These are phyloP conservation scores for Protomyces pachydermus DNA, from an alignment of 1,139 yeast species.

Conservation along the genomic window DNA sequence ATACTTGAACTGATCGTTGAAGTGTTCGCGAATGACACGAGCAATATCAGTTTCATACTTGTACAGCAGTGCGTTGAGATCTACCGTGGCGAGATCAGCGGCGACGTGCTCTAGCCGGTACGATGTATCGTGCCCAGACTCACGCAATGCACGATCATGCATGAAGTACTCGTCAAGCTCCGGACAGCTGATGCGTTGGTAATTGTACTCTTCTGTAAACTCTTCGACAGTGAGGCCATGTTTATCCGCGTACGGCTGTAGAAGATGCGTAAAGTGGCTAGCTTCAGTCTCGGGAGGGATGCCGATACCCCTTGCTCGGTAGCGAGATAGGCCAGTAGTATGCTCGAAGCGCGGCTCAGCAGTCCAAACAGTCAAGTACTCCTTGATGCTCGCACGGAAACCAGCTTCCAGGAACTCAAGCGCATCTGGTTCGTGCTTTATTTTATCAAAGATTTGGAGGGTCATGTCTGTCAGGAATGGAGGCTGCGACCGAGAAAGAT, in stretches of 20 bases:
- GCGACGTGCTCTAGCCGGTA: conserved; percentile 86
- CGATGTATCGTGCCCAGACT: conserved; percentile 93
- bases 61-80: conserved; percentile 76
- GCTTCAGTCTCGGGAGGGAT: conserved; percentile 96
- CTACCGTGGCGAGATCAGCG: conserved; percentile 86
- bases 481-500: conserved; percentile 89
- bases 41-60: conserved; percentile 89
- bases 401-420: conserved; percentile 61
- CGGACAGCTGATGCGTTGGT: conserved; percentile 63
- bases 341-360: conserved; percentile 66
- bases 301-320: conserved; percentile 84
- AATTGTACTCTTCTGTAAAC: conserved; percentile 66
- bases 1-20: conserved; percentile 47
- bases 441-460: conserved; percentile 59
- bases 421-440: conserved; percentile 45
- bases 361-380: conserved; percentile 78
- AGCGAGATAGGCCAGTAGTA: conserved; percentile 78
- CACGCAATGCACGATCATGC: conserved; percentile 94
- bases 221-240: conserved; percentile 59
- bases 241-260: conserved; percentile 65
- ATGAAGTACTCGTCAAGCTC: conserved; percentile 78
- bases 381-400: conserved; percentile 74
- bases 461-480: conserved; percentile 98
- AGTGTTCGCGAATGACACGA: conserved; percentile 52
- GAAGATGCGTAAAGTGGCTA: conserved; percentile 71